A percentile compares a stretch with the other conserved stretches of the same genome.
Evolutionary conservation across 257 asterid genomes (phyloP).

Genomic region (Nicotiana attenuata): DNA sequence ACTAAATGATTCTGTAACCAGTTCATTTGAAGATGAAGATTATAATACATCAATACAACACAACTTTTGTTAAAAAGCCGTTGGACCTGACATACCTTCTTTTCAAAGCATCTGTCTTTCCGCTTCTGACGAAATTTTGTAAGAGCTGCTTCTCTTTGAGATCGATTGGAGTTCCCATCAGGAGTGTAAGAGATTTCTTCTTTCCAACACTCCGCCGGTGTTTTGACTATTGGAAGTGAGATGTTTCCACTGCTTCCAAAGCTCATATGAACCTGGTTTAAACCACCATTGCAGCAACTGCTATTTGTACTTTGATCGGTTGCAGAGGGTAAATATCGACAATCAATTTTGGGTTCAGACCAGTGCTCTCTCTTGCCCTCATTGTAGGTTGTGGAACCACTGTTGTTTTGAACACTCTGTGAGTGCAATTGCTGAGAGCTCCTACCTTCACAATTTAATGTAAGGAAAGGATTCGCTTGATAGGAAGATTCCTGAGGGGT

Average conservation of each 20-base stretch:
- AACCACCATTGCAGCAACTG: slow-evolving; percentile 44
- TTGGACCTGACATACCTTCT: slow-evolving; percentile 52
- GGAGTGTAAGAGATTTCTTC: slow-evolving; percentile 41
- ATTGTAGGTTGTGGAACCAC: slow-evolving; percentile 33
- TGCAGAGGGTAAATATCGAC: slow-evolving; percentile 39
- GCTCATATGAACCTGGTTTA: slow-evolving; percentile 27
- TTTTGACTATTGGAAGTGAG: slow-evolving; percentile 18
- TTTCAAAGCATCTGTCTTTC: slow-evolving; percentile 93
- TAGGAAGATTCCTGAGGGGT: slow-evolving; percentile 36
- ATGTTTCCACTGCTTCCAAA: slow-evolving; percentile 33
- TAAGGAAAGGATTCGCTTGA: slow-evolving; percentile 26
- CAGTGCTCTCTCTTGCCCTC: slow-evolving; percentile 34
- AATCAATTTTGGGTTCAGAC: slow-evolving; percentile 38
- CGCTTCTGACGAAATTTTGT: slow-evolving; percentile 79
- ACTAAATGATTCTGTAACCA: neutral
- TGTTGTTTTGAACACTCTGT: slow-evolving; percentile 32
- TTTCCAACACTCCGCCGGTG: slow-evolving; percentile 34
- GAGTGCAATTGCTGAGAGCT: slow-evolving; percentile 33
- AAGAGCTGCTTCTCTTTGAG: slow-evolving; percentile 91
- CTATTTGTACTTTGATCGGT: slow-evolving; percentile 57
- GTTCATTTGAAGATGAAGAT: neutral
- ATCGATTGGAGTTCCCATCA: slow-evolving; percentile 45
- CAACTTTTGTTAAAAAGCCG: neutral
- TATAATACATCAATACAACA: neutral
- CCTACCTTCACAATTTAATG: slow-evolving; percentile 26